Evolutionary conservation across 1,284 basidiomycete genomes (phyloP).

Genomic region (Leccinum griseonigrum): DNA sequence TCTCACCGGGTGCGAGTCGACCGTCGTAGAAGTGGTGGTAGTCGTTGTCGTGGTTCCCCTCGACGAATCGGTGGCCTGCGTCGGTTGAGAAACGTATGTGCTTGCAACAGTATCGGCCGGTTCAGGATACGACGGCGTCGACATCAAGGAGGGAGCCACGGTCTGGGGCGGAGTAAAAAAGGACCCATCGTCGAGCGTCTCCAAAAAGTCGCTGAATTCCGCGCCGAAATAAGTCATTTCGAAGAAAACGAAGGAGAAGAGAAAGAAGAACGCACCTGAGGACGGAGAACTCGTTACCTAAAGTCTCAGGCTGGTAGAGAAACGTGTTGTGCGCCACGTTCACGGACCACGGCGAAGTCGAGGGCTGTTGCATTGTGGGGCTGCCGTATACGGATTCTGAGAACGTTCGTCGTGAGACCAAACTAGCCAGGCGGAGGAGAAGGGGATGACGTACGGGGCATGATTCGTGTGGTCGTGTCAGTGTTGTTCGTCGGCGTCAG

Average conservation of each 20-base stretch:
- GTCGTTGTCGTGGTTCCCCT: not conserved
- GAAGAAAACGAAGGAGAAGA: slow-evolving; percentile 15
- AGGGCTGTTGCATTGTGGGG: slow-evolving; percentile 30
- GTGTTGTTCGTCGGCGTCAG: slow-evolving; percentile 31
- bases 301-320: slow-evolving; percentile 65
- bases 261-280: slow-evolving; percentile 57
- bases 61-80: slow-evolving; percentile 19
- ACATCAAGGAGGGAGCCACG: slow-evolving; percentile 48
- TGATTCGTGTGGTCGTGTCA: slow-evolving; percentile 17
- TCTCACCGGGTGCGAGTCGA: slow-evolving; percentile 12
- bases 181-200: slow-evolving; percentile 70
- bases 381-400: slow-evolving; percentile 35
- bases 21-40: not conserved
- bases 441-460: slow-evolving; percentile 12
- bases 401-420: slow-evolving; percentile 1
- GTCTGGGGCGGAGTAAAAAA: slow-evolving; percentile 61
- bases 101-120: slow-evolving; percentile 9
- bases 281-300: slow-evolving; percentile 80
- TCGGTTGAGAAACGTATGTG: slow-evolving; percentile 16
- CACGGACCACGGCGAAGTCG: slow-evolving; percentile 51
- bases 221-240: not conserved
- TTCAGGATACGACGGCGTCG: slow-evolving; percentile 40
- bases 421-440: slow-evolving; percentile 11
- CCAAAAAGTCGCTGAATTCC: slow-evolving; percentile 71
- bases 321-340: slow-evolving; percentile 46